These are phyloP conservation scores for Pestalotiopsis sp. DNA, from an alignment of 2,329 filamentous ascomycete species.

Conservation along the genomic window DNA sequence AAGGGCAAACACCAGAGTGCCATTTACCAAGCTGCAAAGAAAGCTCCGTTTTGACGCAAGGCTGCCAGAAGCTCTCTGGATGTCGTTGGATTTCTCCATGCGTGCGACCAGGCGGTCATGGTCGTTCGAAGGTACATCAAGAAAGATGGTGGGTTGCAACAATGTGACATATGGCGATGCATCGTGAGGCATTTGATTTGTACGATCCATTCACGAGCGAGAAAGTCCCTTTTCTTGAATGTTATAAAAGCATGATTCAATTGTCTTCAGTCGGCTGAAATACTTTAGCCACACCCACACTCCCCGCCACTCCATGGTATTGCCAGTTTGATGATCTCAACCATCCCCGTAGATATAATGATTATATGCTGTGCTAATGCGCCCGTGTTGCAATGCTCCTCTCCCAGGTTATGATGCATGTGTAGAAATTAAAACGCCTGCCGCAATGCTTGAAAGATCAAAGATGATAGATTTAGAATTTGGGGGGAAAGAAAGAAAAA, in stretches of 20 bases:
- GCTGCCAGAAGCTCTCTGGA: too few species aligned
- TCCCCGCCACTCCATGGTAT: constrained; percentile 5
- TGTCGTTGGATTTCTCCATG: too few species aligned
- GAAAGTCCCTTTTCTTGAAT: neutral
- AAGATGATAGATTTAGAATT: neutral
- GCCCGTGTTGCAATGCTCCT: neutral
- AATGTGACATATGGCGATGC: too few species aligned
- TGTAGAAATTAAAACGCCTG: neutral
- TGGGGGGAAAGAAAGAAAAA: constrained; percentile 21
- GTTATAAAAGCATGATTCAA: neutral
- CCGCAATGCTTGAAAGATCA: neutral
- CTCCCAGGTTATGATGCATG: neutral
- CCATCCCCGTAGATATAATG: neutral
- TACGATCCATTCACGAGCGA: too few species aligned
- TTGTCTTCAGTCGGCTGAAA: neutral
- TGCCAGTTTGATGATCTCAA: constrained; percentile 5
- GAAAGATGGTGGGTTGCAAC: too few species aligned
- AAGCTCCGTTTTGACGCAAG: too few species aligned
- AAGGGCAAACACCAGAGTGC: too few species aligned
- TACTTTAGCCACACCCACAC: neutral
- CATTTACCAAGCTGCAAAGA: too few species aligned
- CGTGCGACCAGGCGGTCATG: too few species aligned
- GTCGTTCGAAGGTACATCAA: too few species aligned
- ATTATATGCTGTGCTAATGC: neutral
- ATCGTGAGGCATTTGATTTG: too few species aligned